These are phyloP conservation scores for Diaporthe ampelina DNA, from an alignment of 2,329 filamentous ascomycete species.

Conservation along the genomic window DNA sequence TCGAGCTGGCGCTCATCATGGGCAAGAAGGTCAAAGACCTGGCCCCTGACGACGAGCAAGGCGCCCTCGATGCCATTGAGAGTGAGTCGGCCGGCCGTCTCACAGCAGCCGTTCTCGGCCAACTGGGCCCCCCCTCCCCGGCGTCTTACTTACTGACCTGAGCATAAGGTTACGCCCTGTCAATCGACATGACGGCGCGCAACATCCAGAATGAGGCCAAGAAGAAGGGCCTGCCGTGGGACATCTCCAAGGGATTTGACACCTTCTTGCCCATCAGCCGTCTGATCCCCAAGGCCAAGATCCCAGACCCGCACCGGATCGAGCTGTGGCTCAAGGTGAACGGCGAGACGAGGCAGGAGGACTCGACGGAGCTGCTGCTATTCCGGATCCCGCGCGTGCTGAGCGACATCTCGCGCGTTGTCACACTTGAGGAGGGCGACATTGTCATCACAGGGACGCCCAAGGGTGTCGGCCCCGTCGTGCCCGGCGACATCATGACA, in stretches of 20 bases:
- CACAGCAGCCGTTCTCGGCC: neutral
- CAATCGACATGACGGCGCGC: slow-evolving; percentile 97
- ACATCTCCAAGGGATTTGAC: slow-evolving; percentile 97
- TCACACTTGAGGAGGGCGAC: slow-evolving; percentile 93
- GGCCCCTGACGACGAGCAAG: slow-evolving; percentile 78
- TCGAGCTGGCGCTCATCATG: slow-evolving; percentile 92
- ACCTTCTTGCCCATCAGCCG: slow-evolving; percentile 93
- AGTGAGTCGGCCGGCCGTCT: slow-evolving; percentile 62
- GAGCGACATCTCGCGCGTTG: slow-evolving; percentile 93
- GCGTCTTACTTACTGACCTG: neutral
- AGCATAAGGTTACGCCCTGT: slow-evolving; percentile 81
- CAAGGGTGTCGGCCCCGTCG: slow-evolving; percentile 91
- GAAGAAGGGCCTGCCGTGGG: slow-evolving; percentile 96
- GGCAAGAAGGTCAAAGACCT: slow-evolving; percentile 85
- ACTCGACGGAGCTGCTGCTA: slow-evolving; percentile 94
- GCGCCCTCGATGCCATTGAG: slow-evolving; percentile 85
- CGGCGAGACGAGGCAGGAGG: slow-evolving; percentile 81
- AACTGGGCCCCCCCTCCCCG: neutral
- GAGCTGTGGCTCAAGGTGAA: slow-evolving; percentile 91
- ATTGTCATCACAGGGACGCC: slow-evolving; percentile 97
- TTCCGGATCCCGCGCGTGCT: slow-evolving; percentile 90
- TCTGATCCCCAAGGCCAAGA: slow-evolving; percentile 82
- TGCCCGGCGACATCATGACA: slow-evolving; percentile 87
- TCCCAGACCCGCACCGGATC: slow-evolving; percentile 89
- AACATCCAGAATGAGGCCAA: slow-evolving; percentile 98